These are phyloP conservation scores for Eutrema heterophyllum DNA, from an alignment of 345 rosid genomes.

Conservation along the genomic window DNA sequence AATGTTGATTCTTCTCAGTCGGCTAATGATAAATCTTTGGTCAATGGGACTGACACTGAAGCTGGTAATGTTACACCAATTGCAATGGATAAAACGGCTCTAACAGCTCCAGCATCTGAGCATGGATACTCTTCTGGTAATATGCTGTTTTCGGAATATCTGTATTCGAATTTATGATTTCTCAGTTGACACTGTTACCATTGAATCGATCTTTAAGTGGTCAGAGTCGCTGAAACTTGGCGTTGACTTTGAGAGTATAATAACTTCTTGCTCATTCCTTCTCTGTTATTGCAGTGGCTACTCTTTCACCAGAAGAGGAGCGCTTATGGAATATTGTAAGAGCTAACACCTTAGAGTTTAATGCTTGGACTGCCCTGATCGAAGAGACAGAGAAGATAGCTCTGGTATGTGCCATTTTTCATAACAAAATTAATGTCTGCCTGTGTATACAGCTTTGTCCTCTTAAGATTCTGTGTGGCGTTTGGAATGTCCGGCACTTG, in stretches of 20 bases:
- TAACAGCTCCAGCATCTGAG: background rate
- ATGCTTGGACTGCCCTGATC: slow-evolving; percentile 83
- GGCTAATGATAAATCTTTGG: slow-evolving; percentile 30
- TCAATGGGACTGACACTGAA: background rate
- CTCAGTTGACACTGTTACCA: background rate
- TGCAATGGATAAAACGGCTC: background rate
- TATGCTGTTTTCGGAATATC: background rate
- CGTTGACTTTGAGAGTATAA: background rate
- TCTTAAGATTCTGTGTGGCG: background rate
- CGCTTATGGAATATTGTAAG: slow-evolving; percentile 76
- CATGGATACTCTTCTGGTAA: background rate
- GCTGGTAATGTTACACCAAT: background rate
- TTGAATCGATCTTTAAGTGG: background rate
- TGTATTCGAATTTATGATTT: background rate
- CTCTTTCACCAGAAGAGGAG: slow-evolving; percentile 77
- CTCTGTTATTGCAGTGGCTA: slow-evolving; percentile 32
- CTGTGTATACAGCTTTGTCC: background rate
- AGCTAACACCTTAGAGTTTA: slow-evolving; percentile 75
- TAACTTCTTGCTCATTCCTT: background rate
- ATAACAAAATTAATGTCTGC: background rate
- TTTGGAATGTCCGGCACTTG: background rate
- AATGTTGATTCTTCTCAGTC: slow-evolving; percentile 24
- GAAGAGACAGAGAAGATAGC: slow-evolving; percentile 87
- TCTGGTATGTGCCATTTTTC: slow-evolving; percentile 46
- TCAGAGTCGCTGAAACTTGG: background rate